Evolutionary conservation across 2,329 filamentous ascomycete species (phyloP).

Genomic region (Botrytis fragariae): DNA sequence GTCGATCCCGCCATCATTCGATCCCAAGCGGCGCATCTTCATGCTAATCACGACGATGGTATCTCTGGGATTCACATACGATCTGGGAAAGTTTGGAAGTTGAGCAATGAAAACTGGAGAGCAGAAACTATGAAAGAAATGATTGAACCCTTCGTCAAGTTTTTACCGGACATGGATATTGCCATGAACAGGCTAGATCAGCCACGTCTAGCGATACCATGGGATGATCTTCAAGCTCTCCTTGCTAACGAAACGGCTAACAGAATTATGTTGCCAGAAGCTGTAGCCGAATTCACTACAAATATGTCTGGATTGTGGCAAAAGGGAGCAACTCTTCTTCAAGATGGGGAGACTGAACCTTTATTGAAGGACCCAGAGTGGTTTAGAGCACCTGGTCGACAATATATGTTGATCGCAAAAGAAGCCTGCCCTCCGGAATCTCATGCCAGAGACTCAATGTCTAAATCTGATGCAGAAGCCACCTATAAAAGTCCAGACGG

Average conservation of each 20-base stretch:
- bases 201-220: slow-evolving; percentile 59
- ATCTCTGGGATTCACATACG: slow-evolving; percentile 37
- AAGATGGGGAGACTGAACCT: slow-evolving; percentile 26
- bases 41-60: slow-evolving; percentile 29
- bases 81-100: slow-evolving; percentile 37
- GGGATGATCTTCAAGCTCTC: slow-evolving; percentile 52
- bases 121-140: slow-evolving; percentile 42
- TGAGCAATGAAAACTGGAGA: slow-evolving; percentile 42
- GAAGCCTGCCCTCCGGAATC: slow-evolving; percentile 57
- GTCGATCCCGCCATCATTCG: slow-evolving; percentile 39
- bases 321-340: slow-evolving; percentile 27
- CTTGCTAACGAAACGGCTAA: slow-evolving; percentile 48
- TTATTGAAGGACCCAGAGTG: slow-evolving; percentile 30
- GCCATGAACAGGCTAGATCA: slow-evolving; percentile 65
- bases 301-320: slow-evolving; percentile 41
- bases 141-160: slow-evolving; percentile 45
- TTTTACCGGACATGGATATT: slow-evolving; percentile 64
- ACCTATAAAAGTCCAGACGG: slow-evolving; percentile 47
- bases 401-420: slow-evolving; percentile 59
- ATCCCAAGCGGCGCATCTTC: slow-evolving; percentile 45
- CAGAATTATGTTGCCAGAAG: slow-evolving; percentile 45
- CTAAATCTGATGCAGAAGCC: slow-evolving; percentile 38
- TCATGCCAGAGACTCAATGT: slow-evolving; percentile 43
- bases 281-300: slow-evolving; percentile 44
- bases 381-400: slow-evolving; percentile 41